Evolutionary conservation across 208 protist genomes (phyloP), one percentile per base, ranked within the genome.

Genomic region (Acanthamoeba lenticulata): DNA sequence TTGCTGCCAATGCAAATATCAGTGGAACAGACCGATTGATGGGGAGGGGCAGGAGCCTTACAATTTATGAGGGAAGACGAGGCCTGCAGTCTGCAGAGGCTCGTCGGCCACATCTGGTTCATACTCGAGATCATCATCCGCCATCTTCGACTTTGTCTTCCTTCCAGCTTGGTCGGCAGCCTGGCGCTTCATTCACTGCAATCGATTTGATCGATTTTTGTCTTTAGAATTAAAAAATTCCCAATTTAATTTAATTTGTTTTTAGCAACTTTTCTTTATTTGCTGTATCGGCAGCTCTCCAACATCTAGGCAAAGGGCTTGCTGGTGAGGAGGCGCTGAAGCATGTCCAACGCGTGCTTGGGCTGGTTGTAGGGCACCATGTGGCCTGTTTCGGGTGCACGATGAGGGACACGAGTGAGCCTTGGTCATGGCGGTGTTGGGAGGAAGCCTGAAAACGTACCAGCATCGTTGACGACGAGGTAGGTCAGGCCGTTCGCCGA

Each of bases 281-380:
- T n/a, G n/a, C n/a, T n/a, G n/a, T n/a, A n/a, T n/a, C n/a, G n/a
- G n/a, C n/a, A n/a, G n/a, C n/a, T n/a, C n/a, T n/a, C n/a, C n/a
- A 52, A 52, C 38, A 5, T 83, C 57, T 88, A 88, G 38, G 42
- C 47, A 19, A 88, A 88, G 36, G 79, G 79, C 42, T 62, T 52
- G 24, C 57, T 21, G 45, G 19, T 36, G 79, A 91, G 85, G 1
- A 91, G 40, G 40, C 85, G 85, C 27, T 40, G n/a, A 32, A 91
- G 55, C 85, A 91, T 91, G 85, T 91, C 85, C 6, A 91, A 36
- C 34, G 85, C 85, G 38, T 72, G 34, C 57, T 91, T 62, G 85
- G 85, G 85, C 57, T 91, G 85, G 40, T 72, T 72, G 55, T 72
- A 44, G 15, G 85, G 85, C 47, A 91, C 85, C 85, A 91, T 91